These are phyloP conservation scores for Avena sativa DNA, from an alignment of 176 grass and related monocot species.

Conservation along the genomic window DNA sequence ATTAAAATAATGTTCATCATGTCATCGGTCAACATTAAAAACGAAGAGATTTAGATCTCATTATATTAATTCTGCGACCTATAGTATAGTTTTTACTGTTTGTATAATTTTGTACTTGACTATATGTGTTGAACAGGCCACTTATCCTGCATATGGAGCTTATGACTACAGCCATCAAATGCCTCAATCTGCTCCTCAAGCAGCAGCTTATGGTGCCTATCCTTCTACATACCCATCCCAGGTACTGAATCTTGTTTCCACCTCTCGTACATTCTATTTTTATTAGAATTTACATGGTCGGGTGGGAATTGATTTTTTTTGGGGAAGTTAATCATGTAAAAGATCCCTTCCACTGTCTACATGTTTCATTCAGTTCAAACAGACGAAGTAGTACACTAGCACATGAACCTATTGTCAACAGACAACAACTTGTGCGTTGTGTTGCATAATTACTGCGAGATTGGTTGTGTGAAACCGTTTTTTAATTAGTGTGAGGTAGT, in stretches of 20 bases:
- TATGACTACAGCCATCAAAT: conserved; percentile 73
- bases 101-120: conserved; percentile 12
- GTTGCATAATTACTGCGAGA: background rate
- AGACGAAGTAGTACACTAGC: background rate
- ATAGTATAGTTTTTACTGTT: background rate
- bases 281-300: background rate
- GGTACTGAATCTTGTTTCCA: conserved; percentile 47
- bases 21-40: background rate
- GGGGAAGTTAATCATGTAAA: background rate
- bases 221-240: conserved; percentile 73
- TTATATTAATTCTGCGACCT: background rate
- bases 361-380: background rate
- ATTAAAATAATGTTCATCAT: background rate
- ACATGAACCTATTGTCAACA: conserved; percentile 4
- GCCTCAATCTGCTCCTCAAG: conserved; percentile 65
- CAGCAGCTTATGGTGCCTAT: conserved; percentile 69
- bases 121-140: conserved; percentile 48
- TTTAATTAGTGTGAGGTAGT: background rate
- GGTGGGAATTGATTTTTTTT: background rate
- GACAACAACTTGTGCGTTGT: background rate
- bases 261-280: too few relatives aligned
- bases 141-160: conserved; percentile 66
- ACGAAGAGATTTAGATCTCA: background rate
- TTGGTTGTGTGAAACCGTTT: background rate
- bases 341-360: conserved; percentile 12